Base-by-base conservation (phyloP, 1,139 yeast genomes). In the Geotrichum fermentans region DNA sequence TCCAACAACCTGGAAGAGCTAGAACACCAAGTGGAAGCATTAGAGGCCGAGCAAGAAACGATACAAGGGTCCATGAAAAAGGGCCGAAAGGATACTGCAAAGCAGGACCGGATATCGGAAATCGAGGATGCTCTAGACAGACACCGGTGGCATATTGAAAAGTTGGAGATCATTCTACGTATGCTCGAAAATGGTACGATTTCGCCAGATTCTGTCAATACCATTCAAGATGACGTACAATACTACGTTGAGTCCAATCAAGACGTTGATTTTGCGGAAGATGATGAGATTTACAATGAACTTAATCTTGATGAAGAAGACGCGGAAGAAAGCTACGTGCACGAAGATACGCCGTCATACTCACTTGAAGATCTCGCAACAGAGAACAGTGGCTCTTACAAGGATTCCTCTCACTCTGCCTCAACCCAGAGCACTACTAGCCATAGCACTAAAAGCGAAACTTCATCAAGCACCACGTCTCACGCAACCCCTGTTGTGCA, bases 181-280 rank as follows among this genome's bases (percentile, higher is more conserved):
- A 74, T 83, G 62, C 69, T 94, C 52, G 96, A 88, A 56, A 88
- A 86, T 65, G 95, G 88, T 56, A 83, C 79, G 49, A 70, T 92
- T 58, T 90, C 85, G 43, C 86, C 94, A 1, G 96, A 88, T 21
- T 79, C 79, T 52, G 80, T 94, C 14, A 85, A 84, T 60, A 83
- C 78, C 26, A 79, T 88, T 52, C 83, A 83, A 61, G 99, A 92
- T 52, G 97, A 92, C 65, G 84, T 92, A 62, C 87, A 79, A 58
- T 92, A 90, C 68, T 92, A 89, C 65, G 96, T 92, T 40, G 97
- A 92, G 56, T 86, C 92, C 55, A 92, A 92, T 63, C 95, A 86
- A 67, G 97, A 89, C 51, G 95, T 83, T n/a, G 96, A 90, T 61
- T 94, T 89, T 66, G 86, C 92, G 21, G 97, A 92, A 62, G 96